Evolutionary conservation across 2,329 filamentous ascomycete genomes (phyloP).

Genomic region (Neopestalotiopsis clavispora): DNA sequence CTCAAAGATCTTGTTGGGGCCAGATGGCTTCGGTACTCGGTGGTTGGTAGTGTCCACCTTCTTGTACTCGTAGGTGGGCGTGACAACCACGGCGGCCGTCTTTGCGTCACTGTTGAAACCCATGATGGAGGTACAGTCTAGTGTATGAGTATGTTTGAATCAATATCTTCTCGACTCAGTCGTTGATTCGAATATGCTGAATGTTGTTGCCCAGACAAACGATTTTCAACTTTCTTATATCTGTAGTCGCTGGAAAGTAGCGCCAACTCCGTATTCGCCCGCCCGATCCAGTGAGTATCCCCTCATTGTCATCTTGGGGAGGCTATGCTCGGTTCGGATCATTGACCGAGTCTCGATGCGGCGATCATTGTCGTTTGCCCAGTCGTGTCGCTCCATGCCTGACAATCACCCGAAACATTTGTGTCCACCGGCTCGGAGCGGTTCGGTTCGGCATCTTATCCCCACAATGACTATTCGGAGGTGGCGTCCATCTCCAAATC

Average conservation of each 20-base stretch:
- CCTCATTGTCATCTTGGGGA: not conserved
- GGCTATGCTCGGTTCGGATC: constrained; percentile 7
- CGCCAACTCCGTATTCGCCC: not conserved
- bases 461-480: not conserved
- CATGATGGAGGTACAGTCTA: not conserved
- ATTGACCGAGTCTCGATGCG: not conserved
- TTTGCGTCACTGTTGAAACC: constrained; percentile 5
- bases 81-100: not conserved
- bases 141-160: not conserved
- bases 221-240: constrained; percentile 1
- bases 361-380: not conserved
- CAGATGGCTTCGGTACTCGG: constrained; percentile 6
- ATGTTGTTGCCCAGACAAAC: not conserved
- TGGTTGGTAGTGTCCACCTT: not conserved
- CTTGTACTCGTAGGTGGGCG: not conserved
- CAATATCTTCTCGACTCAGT: not conserved
- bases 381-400: not conserved
- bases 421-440: not conserved
- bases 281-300: not conserved
- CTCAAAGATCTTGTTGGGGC: constrained; percentile 16
- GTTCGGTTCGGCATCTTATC: constrained; percentile 5
- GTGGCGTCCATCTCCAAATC: not conserved
- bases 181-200: not conserved
- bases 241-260: not conserved
- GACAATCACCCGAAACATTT: not conserved